Conservation (phyloP, 106 monocot genomes). For the Vanilla planifolia region DNA sequence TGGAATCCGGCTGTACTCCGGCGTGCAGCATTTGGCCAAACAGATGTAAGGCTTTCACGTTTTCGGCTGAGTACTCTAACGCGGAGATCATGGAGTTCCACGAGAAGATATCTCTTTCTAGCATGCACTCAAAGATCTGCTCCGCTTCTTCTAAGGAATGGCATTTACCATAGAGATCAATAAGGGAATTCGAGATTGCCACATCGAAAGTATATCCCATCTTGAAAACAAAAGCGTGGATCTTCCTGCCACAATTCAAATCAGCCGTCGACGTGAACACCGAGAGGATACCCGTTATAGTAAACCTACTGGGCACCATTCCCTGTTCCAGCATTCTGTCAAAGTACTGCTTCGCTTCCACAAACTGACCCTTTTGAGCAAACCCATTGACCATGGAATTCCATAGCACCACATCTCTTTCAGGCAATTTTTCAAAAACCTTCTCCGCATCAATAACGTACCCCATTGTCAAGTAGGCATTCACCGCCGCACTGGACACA, state of each 20-base stretch:
- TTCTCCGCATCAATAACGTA: slow-evolving; percentile 19
- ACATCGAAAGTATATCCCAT: slow-evolving; percentile 24
- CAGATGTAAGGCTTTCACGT: slow-evolving; percentile 24
- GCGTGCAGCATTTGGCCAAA: slow-evolving; percentile 38
- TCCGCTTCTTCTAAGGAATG: slow-evolving; percentile 35
- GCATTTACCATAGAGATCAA: slow-evolving; percentile 80
- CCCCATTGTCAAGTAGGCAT: slow-evolving; percentile 31
- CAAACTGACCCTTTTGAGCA: slow-evolving; percentile 36
- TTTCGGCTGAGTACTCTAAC: slow-evolving; percentile 29
- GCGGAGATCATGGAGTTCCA: slow-evolving; percentile 81
- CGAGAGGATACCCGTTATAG: slow-evolving; percentile 57
- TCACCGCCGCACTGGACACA: slow-evolving; percentile 48
- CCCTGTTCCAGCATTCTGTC: slow-evolving; percentile 40
- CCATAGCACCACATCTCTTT: slow-evolving; percentile 75
- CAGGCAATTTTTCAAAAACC: slow-evolving; percentile 52
- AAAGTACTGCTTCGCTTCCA: slow-evolving; percentile 37
- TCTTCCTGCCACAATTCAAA: slow-evolving; percentile 20
- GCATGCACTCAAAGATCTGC: slow-evolving; percentile 43
- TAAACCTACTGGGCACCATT: slow-evolving; percentile 34
- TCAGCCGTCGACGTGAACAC: slow-evolving; percentile 48
- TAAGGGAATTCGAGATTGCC: slow-evolving; percentile 38
- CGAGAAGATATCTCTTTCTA: slow-evolving; percentile 40
- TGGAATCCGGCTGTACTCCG: slow-evolving; percentile 34
- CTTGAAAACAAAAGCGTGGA: slow-evolving; percentile 50
- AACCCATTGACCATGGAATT: slow-evolving; percentile 83